Evolutionary conservation across 2,329 filamentous ascomycete genomes (phyloP), one percentile per base, ranked within the genome.

Genomic region (Pseudogymnoascus sp.): DNA sequence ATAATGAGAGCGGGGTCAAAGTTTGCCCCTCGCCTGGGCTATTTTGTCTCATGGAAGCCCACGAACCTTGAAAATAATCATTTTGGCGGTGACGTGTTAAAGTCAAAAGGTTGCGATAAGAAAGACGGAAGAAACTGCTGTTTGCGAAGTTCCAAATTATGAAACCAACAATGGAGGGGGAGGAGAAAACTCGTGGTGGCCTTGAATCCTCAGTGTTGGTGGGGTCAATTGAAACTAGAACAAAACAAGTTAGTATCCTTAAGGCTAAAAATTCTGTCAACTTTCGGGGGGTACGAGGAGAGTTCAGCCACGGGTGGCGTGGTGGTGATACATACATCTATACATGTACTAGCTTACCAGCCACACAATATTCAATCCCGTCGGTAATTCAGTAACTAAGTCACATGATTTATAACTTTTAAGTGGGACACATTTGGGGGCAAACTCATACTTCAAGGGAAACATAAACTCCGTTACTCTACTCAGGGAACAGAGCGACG

Each of bases 41-140:
- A 55, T 5, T 21, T 41, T 40, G 58, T 9, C 33, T 23, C 35
- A 40, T 60, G 33, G 9, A 35, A 28, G 58, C 38, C 33, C 11
- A 60, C 76, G 49, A 55, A 89, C 88, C 78, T 81, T 87, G 85
- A 77, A 90, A 75, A 91, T 89, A 76, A 89, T 82, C 88, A 91
- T 91, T 72, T 79, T 88, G 83, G 72, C 78, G 77, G 76, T 74
- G 71, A 14, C 49, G 25, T 69, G 66, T 33, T 33, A 61, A 64
- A 66, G 49, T 61, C 63, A 23, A 63, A 49, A 59, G 61, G 16
- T 37, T n/a, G 59, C 25, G 38, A 61, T 25, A 23, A 60, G 49
- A 63, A 62, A 62, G 40, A 62, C 62, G 64, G 52, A 59, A 45
- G 62, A 49, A 35, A 43, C 59, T 68, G 63, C 59, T 52, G 52